Conservation (phyloP, 176 grass and related monocot genomes). For the Avena insularis region DNA sequence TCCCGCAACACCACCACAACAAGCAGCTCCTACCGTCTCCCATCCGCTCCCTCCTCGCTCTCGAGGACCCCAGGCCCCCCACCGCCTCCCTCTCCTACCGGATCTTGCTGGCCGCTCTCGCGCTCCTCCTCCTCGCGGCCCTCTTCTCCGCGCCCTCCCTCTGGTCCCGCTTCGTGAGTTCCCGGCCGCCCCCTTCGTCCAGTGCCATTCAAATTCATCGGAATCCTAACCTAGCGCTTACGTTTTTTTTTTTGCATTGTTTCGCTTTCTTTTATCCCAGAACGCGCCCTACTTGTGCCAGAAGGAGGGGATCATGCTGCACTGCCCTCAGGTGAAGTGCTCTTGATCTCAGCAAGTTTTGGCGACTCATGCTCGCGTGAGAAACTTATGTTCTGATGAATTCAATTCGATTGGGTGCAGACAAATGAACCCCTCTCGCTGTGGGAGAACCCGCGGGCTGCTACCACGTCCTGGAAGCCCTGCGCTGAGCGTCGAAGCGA, state of each 20-base stretch:
- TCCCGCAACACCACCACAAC: constrained; percentile 50
- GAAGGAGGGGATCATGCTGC: constrained; percentile 74
- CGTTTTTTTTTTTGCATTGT: not conserved
- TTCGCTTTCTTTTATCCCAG: constrained; percentile 31
- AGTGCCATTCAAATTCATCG: not conserved
- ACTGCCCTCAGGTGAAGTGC: constrained; percentile 64
- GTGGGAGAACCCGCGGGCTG: constrained; percentile 80
- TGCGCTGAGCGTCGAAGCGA: constrained; percentile 60
- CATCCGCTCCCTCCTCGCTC: constrained; percentile 71
- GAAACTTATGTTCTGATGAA: constrained; percentile 5
- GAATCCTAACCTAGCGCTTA: not conserved
- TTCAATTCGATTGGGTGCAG: constrained; percentile 40
- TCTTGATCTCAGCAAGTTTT: constrained; percentile 18
- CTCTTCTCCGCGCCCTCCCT: constrained; percentile 59
- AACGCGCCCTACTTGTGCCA: constrained; percentile 57
- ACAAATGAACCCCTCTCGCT: constrained; percentile 63
- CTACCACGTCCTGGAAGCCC: constrained; percentile 78
- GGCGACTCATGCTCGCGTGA: not conserved
- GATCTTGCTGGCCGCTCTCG: constrained; percentile 68
- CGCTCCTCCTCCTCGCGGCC: constrained; percentile 53
- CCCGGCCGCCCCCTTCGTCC: not conserved
- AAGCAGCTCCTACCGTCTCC: constrained; percentile 48
- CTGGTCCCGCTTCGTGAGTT: constrained; percentile 84
- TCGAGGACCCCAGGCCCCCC: constrained; percentile 74
- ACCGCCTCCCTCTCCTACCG: constrained; percentile 69